These are phyloP conservation scores for Trichosporon sp. DNA, from an alignment of 1,284 basidiomycete species.

Conservation along the genomic window DNA sequence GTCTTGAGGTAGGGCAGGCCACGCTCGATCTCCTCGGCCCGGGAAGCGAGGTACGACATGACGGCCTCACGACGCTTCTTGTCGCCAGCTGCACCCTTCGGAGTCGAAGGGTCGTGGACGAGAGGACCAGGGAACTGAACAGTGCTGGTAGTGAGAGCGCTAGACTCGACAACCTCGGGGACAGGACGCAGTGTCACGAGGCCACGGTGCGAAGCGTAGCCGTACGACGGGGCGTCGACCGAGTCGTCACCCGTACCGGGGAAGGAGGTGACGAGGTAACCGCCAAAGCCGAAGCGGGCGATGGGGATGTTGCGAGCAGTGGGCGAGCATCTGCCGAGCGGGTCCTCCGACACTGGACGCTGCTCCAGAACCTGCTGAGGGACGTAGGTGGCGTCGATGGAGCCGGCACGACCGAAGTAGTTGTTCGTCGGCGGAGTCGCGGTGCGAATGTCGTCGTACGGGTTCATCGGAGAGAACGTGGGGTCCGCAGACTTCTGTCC, in stretches of 20 bases:
- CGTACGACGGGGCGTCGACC: slow-evolving; percentile 60
- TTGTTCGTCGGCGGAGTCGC: slow-evolving; percentile 40
- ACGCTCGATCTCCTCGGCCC: slow-evolving; percentile 73
- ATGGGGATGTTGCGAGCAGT: slow-evolving; percentile 67
- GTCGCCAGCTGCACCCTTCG: slow-evolving; percentile 63
- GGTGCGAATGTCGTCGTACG: not conserved
- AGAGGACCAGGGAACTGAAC: slow-evolving; percentile 80
- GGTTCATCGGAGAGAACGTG: slow-evolving; percentile 20
- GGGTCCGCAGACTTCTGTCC: slow-evolving; percentile 20
- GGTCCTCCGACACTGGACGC: slow-evolving; percentile 67
- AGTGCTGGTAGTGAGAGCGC: slow-evolving; percentile 64
- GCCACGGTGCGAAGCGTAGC: slow-evolving; percentile 63
- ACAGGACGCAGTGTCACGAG: slow-evolving; percentile 70
- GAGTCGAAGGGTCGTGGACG: slow-evolving; percentile 70
- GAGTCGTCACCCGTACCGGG: slow-evolving; percentile 74
- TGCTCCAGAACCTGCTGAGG: slow-evolving; percentile 54
- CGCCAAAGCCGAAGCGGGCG: slow-evolving; percentile 85
- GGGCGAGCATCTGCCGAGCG: slow-evolving; percentile 71
- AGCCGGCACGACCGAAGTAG: slow-evolving; percentile 65
- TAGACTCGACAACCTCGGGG: slow-evolving; percentile 69
- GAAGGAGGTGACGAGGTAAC: slow-evolving; percentile 81
- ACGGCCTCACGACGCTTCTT: slow-evolving; percentile 85
- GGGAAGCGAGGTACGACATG: slow-evolving; percentile 71
- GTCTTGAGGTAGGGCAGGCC: slow-evolving; percentile 72
- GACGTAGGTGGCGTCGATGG: slow-evolving; percentile 67